These are phyloP conservation scores for Xylariaceae sp. DNA, from an alignment of 2,329 filamentous ascomycete species.

Conservation along the genomic window DNA sequence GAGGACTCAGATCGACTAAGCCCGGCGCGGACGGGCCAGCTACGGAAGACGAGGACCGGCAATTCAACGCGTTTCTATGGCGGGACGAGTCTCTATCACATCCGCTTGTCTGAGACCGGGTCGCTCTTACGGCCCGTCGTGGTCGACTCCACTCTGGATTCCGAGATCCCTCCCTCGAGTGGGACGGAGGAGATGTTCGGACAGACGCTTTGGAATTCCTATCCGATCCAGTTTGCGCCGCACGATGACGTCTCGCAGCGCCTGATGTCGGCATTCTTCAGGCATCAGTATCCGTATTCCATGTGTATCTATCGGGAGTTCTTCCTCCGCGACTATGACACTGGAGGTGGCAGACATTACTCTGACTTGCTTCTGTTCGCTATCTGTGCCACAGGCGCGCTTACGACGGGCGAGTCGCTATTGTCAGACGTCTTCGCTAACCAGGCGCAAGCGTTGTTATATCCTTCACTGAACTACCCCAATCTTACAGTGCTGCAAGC, in stretches of 20 bases:
- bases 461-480: conserved; percentile 40
- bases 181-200: conserved; percentile 12
- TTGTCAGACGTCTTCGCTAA: conserved; percentile 41
- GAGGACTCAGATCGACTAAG: conserved; percentile 27
- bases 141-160: conserved; percentile 14
- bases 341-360: conserved; percentile 43
- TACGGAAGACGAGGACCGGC: conserved; percentile 35
- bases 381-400: conserved; percentile 45
- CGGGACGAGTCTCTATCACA: conserved; percentile 43
- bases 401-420: conserved; percentile 39
- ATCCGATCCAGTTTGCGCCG: conserved; percentile 36
- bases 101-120: conserved; percentile 31
- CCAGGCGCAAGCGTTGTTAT: conserved; percentile 42
- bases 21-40: conserved; percentile 34
- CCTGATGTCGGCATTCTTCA: conserved; percentile 46
- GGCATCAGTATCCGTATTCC: conserved; percentile 43
- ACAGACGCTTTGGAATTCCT: conserved; percentile 10
- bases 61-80: conserved; percentile 44
- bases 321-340: conserved; percentile 46
- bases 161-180: neutral
- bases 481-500: conserved; percentile 44
- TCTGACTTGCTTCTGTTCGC: conserved; percentile 45
- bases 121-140: conserved; percentile 4
- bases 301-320: conserved; percentile 48
- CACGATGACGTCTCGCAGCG: conserved; percentile 41